phyloP scores from a whole-genome alignment of 2,329 filamentous ascomycete genomes.

The Fusarium euwallaceae region DNA sequence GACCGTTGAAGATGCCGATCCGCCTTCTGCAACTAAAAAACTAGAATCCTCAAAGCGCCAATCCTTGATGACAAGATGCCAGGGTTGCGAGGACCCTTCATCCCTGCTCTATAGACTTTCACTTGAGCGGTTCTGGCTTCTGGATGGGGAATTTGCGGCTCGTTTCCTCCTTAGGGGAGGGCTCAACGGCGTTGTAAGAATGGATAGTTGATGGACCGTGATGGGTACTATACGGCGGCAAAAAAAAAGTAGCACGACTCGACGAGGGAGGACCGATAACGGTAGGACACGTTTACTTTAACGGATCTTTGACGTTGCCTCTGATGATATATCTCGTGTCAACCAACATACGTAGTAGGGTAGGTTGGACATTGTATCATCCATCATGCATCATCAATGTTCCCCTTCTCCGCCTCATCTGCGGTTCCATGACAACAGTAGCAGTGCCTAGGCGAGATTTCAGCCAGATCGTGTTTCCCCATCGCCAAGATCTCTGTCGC shows the following conservation, averaged over 20 bases:
- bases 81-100: background rate
- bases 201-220: background rate
- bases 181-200: conserved; percentile 1
- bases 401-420: background rate
- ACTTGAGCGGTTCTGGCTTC: conserved; percentile 1
- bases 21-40: conserved; percentile 5
- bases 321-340: conserved; percentile 27
- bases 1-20: conserved; percentile 7
- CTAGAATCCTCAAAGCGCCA: conserved; percentile 3
- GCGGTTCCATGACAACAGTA: background rate
- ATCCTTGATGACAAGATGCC: conserved; percentile 1
- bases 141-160: conserved; percentile 1
- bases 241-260: background rate
- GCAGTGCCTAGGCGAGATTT: background rate
- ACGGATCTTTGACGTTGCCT: background rate
- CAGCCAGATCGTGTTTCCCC: background rate
- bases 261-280: background rate
- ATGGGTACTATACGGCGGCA: background rate
- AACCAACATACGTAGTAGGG: background rate
- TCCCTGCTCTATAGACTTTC: conserved; percentile 15
- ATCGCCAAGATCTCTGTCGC: conserved; percentile 10
- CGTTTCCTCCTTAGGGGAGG: background rate
- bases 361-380: background rate
- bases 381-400: background rate
- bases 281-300: background rate